A percentile compares a stretch with the other conserved stretches of the same genome.
Evolutionary conservation across 2,329 filamentous ascomycete species (phyloP).

Genomic region (Aureobasidium sp.): DNA sequence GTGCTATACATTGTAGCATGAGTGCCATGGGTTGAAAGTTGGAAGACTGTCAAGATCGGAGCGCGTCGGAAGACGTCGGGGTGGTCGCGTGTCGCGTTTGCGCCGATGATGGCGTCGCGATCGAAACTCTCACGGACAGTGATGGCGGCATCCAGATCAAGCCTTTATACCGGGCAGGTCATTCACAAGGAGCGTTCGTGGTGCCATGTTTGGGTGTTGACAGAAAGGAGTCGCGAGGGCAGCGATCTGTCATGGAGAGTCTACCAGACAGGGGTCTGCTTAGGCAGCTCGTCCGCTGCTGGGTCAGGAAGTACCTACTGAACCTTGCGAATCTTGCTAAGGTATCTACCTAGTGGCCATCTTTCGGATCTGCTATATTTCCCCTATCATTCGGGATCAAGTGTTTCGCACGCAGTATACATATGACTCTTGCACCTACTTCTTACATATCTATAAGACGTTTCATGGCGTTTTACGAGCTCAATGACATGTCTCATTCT

Average conservation of each 20-base stretch:
- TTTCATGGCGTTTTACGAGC: background rate
- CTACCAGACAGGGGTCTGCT: no score
- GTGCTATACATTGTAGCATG: background rate
- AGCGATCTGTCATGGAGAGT: background rate
- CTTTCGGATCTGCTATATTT: no score
- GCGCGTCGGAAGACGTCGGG: background rate
- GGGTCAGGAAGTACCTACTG: no score
- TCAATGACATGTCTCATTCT: background rate
- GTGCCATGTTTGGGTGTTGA: background rate
- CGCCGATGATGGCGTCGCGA: background rate
- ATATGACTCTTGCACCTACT: no score
- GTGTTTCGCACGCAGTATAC: no score
- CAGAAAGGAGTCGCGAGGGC: background rate
- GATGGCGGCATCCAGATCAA: conserved; percentile 3
- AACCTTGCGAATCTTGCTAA: no score
- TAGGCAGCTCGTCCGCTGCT: background rate
- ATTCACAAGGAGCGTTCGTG: background rate
- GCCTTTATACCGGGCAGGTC: conserved; percentile 1
- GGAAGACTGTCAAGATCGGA: background rate
- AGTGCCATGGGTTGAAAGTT: background rate
- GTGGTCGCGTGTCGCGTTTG: background rate
- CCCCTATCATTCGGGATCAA: no score
- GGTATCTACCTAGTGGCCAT: no score
- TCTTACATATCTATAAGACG: no score
- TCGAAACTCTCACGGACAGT: background rate